These are phyloP conservation scores for Yamadazyma akitaensis DNA, from an alignment of 805 yeast genomes.

Conservation along the genomic window DNA sequence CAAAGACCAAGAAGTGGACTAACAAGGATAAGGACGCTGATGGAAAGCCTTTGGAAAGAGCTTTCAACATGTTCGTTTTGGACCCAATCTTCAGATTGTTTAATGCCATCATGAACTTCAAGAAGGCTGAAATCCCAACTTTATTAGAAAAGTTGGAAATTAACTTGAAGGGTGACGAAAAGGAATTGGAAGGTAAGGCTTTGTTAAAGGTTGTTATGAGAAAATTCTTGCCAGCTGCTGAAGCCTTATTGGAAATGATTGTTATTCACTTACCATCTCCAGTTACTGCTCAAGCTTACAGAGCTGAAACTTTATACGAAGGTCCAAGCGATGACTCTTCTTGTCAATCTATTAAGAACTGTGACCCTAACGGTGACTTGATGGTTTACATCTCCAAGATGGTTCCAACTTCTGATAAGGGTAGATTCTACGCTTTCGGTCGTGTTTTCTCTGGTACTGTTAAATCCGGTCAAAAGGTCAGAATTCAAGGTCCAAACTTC, in stretches of 20 bases:
- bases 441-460: constrained; percentile 99
- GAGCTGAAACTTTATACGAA: constrained; percentile 98
- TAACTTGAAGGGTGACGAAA: constrained; percentile 91
- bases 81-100: constrained; percentile 99
- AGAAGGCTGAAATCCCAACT: constrained; percentile 92
- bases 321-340: constrained; percentile 95
- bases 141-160: constrained; percentile 94
- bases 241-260: constrained; percentile 98
- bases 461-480: constrained; percentile 96
- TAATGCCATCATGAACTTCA: constrained; percentile 97
- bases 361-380: constrained; percentile 97
- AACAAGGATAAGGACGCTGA: constrained; percentile 93
- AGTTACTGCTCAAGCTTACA: constrained; percentile 97
- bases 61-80: constrained; percentile 98
- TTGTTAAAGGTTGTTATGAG: constrained; percentile 97
- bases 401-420: constrained; percentile 99
- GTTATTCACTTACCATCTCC: constrained; percentile 98
- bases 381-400: constrained; percentile 99
- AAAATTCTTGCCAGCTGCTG: constrained; percentile 99
- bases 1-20: constrained; percentile 99
- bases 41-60: constrained; percentile 96
- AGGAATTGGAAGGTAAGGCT: constrained; percentile 98
- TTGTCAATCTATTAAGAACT: constrained; percentile 90
- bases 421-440: constrained; percentile 99
- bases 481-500: constrained; percentile 99